These are phyloP conservation scores for Breviolum minutum DNA, from an alignment of 73 alveolate species.

Conservation along the genomic window DNA sequence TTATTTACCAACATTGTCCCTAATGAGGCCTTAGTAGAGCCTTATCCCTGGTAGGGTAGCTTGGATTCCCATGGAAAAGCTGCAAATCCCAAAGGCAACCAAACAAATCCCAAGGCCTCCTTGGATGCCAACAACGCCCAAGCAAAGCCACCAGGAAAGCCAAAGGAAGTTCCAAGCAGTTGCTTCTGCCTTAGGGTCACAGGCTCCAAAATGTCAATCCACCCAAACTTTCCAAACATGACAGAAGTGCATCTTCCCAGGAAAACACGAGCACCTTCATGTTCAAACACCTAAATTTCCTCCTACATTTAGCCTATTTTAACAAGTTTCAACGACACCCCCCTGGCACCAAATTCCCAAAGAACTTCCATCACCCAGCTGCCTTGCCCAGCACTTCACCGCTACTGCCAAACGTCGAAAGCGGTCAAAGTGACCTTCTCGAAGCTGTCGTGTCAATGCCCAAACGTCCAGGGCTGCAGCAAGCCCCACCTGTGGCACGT, in stretches of 20 bases:
- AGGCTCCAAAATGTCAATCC: too few species aligned
- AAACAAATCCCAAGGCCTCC: slow-evolving; percentile 21
- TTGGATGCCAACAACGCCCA: slow-evolving; percentile 60
- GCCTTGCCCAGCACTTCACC: slow-evolving; percentile 86
- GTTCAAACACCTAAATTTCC: too few species aligned
- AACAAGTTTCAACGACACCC: too few species aligned
- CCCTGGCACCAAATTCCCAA: too few species aligned
- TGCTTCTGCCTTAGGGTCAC: slow-evolving; percentile 10
- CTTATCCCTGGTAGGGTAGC: too few species aligned
- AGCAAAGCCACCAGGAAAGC: slow-evolving; percentile 88
- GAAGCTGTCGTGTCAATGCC: slow-evolving; percentile 33
- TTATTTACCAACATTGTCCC: too few species aligned
- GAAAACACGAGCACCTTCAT: too few species aligned
- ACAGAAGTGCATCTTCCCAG: too few species aligned
- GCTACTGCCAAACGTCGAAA: slow-evolving; percentile 40
- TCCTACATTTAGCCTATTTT: too few species aligned
- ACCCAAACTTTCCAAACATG: too few species aligned
- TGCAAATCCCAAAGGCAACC: neutral
- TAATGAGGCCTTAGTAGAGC: too few species aligned
- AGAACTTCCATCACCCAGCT: neutral
- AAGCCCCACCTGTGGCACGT: neutral
- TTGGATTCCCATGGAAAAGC: neutral
- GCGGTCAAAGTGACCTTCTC: neutral
- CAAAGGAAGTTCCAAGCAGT: slow-evolving; percentile 72
- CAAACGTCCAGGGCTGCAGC: slow-evolving; percentile 87